Percentiles rank a stretch among this genome's conserved stretches.
phyloP scores from a whole-genome alignment of 768 basidiomycete species.

The Rhizopogon vesiculosus region DNA sequence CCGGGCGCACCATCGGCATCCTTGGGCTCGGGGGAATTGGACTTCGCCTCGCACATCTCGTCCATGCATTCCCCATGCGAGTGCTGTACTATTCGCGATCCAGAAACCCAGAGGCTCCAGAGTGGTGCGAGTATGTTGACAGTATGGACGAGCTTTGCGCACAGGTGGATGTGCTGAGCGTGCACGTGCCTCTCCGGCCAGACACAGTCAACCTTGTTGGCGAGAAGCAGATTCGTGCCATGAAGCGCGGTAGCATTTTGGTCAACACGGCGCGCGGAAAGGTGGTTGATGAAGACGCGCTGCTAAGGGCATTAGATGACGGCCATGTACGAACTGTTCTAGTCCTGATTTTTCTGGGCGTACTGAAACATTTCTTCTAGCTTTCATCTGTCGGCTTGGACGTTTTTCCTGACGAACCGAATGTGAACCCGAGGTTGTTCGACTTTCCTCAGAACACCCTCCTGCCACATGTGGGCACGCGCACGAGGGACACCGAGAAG shows the following conservation, averaged over 20 bases:
- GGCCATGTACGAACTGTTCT: constrained; percentile 65
- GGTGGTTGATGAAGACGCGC: constrained; percentile 77
- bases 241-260: constrained; percentile 70
- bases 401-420: constrained; percentile 79
- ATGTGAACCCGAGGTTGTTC: constrained; percentile 70
- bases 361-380: constrained; percentile 29
- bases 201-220: constrained; percentile 69
- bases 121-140: constrained; percentile 20
- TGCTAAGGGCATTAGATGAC: constrained; percentile 74
- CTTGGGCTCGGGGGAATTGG: constrained; percentile 74
- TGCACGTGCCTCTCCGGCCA: constrained; percentile 71
- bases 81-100: constrained; percentile 71
- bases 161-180: constrained; percentile 73
- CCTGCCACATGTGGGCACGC: constrained; percentile 84
- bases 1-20: constrained; percentile 60
- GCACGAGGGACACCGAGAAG: constrained; percentile 68
- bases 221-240: constrained; percentile 62
- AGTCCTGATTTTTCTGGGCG: background rate
- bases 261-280: constrained; percentile 84
- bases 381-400: constrained; percentile 76
- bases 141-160: constrained; percentile 53
- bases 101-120: constrained; percentile 51
- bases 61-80: constrained; percentile 81
- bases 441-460: constrained; percentile 73
- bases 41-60: constrained; percentile 57